Conservation (phyloP, 306 rosid genomes). For the Spatholobus suberectus region DNA sequence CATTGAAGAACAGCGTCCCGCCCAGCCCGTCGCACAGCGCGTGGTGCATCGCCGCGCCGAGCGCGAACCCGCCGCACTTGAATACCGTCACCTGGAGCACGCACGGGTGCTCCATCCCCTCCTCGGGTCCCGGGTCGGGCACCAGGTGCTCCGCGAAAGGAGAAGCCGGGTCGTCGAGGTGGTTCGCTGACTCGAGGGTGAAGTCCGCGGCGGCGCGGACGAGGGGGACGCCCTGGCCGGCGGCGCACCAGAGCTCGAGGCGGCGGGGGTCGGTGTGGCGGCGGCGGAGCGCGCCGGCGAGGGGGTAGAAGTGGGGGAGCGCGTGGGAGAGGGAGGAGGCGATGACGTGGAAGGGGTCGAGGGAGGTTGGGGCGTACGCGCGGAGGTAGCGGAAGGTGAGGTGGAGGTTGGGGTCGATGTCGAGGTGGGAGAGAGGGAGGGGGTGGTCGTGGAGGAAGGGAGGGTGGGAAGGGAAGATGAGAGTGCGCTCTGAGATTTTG, state of each 20-base stretch:
- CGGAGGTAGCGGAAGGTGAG: constrained; percentile 88
- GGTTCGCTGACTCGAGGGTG: constrained; percentile 61
- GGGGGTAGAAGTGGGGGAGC: constrained; percentile 72
- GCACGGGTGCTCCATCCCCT: constrained; percentile 65
- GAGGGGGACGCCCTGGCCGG: constrained; percentile 67
- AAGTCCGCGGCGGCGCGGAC: constrained; percentile 55
- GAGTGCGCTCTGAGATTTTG: constrained; percentile 40
- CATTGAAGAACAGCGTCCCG: constrained; percentile 69
- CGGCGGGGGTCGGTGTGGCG: constrained; percentile 40
- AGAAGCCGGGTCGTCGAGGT: constrained; percentile 61
- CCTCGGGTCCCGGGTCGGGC: constrained; percentile 61
- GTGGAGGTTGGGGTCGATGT: constrained; percentile 79
- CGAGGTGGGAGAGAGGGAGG: constrained; percentile 80
- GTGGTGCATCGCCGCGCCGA: constrained; percentile 79
- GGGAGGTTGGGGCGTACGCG: constrained; percentile 53
- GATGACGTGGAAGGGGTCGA: constrained; percentile 60
- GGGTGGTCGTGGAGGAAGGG: constrained; percentile 61
- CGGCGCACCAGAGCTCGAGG: constrained; percentile 62
- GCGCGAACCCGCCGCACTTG: constrained; percentile 77
- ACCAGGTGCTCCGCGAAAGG: constrained; percentile 62
- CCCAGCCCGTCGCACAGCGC: constrained; percentile 83
- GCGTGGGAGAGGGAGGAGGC: constrained; percentile 68
- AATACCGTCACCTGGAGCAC: constrained; percentile 71
- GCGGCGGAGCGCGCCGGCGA: constrained; percentile 69
- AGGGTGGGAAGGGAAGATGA: constrained; percentile 54